These are phyloP conservation scores for Xylaria arbuscula DNA, from an alignment of 2,329 filamentous ascomycete genomes.

Conservation along the genomic window DNA sequence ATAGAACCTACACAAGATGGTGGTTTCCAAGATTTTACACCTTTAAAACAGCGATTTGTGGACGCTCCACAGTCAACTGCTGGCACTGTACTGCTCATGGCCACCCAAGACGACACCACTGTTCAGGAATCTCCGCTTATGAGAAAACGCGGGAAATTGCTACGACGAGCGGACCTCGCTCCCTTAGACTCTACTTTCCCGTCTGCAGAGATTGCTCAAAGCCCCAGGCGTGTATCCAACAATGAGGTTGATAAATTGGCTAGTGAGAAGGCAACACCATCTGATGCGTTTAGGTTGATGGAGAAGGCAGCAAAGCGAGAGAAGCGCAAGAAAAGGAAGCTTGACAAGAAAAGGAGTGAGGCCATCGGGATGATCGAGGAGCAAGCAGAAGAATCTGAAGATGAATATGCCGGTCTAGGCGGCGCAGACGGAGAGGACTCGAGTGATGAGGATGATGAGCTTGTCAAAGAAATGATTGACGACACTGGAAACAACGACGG, in stretches of 20 bases:
- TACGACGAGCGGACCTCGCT: conserved; percentile 42
- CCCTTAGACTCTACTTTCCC: conserved; percentile 50
- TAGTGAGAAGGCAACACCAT: conserved; percentile 30
- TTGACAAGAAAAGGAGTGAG: conserved; percentile 87
- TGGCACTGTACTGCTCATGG: conserved; percentile 72
- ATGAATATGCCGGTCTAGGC: conserved; percentile 95
- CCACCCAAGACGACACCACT: conserved; percentile 52
- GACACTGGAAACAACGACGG: conserved; percentile 81
- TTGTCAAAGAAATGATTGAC: conserved; percentile 89
- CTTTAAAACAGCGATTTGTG: conserved; percentile 74
- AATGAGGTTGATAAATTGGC: conserved; percentile 48
- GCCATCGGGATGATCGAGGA: conserved; percentile 90
- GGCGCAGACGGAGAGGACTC: conserved; percentile 89
- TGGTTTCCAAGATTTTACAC: conserved; percentile 79
- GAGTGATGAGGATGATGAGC: conserved; percentile 74
- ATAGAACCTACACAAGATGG: conserved; percentile 84
- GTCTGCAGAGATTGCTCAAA: conserved; percentile 56
- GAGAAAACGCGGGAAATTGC: conserved; percentile 67
- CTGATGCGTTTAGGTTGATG: conserved; percentile 75
- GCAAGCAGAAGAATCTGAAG: conserved; percentile 96
- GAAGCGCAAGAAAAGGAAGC: conserved; percentile 64
- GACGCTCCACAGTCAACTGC: conserved; percentile 74
- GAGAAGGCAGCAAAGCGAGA: conserved; percentile 71
- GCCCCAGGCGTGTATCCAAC: conserved; percentile 48
- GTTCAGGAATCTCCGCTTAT: conserved; percentile 73